Evolutionary conservation across 768 basidiomycete genomes (phyloP).

Genomic region (Dacryopinax spathularia): DNA sequence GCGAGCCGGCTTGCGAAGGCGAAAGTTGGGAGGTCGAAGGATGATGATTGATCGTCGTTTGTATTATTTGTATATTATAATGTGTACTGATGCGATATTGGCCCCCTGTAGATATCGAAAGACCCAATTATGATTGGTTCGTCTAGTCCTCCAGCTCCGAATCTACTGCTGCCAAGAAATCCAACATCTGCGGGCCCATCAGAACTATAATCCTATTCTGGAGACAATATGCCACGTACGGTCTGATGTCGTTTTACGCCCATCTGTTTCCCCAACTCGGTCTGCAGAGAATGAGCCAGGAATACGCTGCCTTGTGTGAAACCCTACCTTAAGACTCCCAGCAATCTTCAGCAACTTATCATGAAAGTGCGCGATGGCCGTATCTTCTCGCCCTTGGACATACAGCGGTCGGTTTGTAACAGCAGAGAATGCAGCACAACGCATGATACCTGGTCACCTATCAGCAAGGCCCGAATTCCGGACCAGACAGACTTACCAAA

Average conservation of each 20-base stretch:
- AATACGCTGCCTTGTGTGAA: not conserved
- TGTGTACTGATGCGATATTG: no score
- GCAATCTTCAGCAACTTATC: constrained; percentile 70
- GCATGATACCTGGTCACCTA: constrained; percentile 39
- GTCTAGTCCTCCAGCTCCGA: not conserved
- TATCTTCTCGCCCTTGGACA: constrained; percentile 25
- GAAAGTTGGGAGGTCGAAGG: not conserved
- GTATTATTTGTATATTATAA: not conserved
- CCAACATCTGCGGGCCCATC: not conserved
- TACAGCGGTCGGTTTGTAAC: constrained; percentile 32
- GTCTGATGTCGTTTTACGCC: constrained; percentile 59
- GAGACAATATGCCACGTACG: constrained; percentile 29
- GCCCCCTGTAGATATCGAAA: no score
- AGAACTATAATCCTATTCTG: not conserved
- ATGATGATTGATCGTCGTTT: not conserved
- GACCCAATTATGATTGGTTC: not conserved
- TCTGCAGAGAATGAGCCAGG: constrained; percentile 23
- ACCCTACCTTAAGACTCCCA: constrained; percentile 46
- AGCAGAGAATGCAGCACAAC: constrained; percentile 53
- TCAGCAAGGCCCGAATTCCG: not conserved
- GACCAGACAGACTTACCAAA: constrained; percentile 35
- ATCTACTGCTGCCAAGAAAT: not conserved
- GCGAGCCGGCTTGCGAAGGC: not conserved
- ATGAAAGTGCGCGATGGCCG: constrained; percentile 69
- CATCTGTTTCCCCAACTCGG: constrained; percentile 48